phyloP scores from a whole-genome alignment of 108 stramenopile species.

The Skeletonema grethae region DNA sequence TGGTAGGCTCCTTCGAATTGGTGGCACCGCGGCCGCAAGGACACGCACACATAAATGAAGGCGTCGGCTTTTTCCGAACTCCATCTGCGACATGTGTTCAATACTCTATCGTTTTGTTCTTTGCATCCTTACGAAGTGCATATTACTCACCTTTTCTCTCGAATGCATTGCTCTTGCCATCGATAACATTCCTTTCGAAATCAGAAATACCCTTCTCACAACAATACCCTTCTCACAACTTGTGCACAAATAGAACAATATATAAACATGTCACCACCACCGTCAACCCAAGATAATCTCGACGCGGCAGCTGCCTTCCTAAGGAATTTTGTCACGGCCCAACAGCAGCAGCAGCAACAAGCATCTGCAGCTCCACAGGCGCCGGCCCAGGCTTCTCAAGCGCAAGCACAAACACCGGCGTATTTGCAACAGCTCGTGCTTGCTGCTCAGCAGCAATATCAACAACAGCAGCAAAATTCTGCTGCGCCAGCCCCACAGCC shows the following conservation, averaged over 20 bases:
- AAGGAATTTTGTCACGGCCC: not conserved
- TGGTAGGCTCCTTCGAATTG: not conserved
- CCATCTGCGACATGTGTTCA: not conserved
- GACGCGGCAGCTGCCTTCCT: not conserved
- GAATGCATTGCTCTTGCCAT: not conserved
- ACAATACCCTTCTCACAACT: not conserved
- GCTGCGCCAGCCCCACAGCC: not conserved
- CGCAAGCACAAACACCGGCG: not conserved
- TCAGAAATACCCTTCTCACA: not conserved
- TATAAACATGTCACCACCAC: not conserved
- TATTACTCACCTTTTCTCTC: not conserved
- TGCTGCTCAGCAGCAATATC: not conserved
- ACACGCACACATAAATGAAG: too few relatives aligned
- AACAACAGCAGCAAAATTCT: not conserved
- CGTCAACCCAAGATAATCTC: not conserved
- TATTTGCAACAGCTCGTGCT: not conserved
- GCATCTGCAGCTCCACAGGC: not conserved
- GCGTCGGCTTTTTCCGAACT: not conserved
- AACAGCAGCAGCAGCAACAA: not conserved
- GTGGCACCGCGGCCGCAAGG: not conserved
- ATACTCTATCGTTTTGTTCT: not conserved
- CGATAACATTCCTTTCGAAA: not conserved
- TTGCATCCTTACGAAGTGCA: not conserved
- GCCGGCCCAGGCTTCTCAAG: not conserved
- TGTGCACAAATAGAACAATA: not conserved